Conservation (phyloP, 2,329 filamentous ascomycete species). For the Exophiala oligosperma region DNA sequence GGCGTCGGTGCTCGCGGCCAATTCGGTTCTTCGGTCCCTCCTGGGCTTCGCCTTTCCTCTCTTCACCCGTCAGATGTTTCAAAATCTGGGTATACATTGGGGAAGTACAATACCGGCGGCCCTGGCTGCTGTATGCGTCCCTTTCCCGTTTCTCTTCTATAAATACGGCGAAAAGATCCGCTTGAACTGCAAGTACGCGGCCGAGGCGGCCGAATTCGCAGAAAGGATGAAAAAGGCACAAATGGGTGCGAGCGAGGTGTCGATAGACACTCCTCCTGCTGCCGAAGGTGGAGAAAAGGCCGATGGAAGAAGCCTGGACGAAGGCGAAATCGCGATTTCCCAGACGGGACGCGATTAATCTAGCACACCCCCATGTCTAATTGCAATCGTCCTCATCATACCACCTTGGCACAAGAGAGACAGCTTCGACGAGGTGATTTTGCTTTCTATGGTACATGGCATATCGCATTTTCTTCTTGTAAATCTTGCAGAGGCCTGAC, state of each 20-base stretch:
- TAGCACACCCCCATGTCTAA: too few species aligned
- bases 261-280: too few species aligned
- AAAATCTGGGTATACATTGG: slow-evolving; percentile 70
- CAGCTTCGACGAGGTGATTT: too few species aligned
- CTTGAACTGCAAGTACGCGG: slow-evolving; percentile 51
- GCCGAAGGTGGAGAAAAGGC: too few species aligned
- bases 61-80: slow-evolving; percentile 57
- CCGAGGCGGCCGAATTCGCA: background rate
- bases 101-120: slow-evolving; percentile 72
- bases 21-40: slow-evolving; percentile 76
- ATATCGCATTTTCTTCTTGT: too few species aligned
- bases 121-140: slow-evolving; percentile 68
- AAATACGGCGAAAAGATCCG: slow-evolving; percentile 66
- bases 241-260: slow-evolving; percentile 21
- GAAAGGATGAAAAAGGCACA: background rate
- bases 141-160: slow-evolving; percentile 74
- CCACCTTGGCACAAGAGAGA: too few species aligned
- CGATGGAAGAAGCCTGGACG: too few species aligned
- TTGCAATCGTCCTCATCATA: too few species aligned
- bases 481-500: too few species aligned
- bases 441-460: too few species aligned
- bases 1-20: slow-evolving; percentile 72
- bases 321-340: too few species aligned
- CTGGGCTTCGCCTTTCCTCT: slow-evolving; percentile 78
- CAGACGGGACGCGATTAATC: too few species aligned